Percentiles rank a stretch among this genome's conserved stretches.
These are phyloP conservation scores for Coccinonectria pachysandricola DNA, from an alignment of 2,329 filamentous ascomycete genomes.

Conservation along the genomic window DNA sequence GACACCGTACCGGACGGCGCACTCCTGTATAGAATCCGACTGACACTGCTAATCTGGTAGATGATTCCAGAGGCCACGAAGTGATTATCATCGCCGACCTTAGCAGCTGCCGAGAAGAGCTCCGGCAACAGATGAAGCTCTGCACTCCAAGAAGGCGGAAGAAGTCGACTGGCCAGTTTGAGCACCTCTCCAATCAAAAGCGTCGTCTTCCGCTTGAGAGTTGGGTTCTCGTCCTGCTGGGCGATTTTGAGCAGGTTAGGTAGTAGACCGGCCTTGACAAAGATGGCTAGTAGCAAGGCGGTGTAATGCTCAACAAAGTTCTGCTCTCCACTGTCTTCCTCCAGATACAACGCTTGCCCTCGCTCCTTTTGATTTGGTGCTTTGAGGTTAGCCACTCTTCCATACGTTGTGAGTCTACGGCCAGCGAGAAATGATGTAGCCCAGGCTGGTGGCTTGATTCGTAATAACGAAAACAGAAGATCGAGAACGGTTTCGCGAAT, in stretches of 20 bases:
- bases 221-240: slow-evolving; percentile 55
- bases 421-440: slow-evolving; percentile 92
- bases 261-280: slow-evolving; percentile 72
- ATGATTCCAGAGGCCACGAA: slow-evolving; percentile 82
- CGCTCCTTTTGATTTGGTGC: slow-evolving; percentile 41
- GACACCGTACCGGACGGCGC: slow-evolving; percentile 37
- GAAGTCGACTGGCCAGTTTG: slow-evolving; percentile 74
- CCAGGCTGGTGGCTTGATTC: slow-evolving; percentile 88
- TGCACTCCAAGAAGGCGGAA: slow-evolving; percentile 74
- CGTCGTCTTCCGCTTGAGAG: slow-evolving; percentile 78
- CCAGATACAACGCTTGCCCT: slow-evolving; percentile 42
- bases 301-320: slow-evolving; percentile 94
- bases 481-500: slow-evolving; percentile 75
- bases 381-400: slow-evolving; percentile 80
- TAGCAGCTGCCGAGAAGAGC: slow-evolving; percentile 65
- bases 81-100: slow-evolving; percentile 60
- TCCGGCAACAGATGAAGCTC: slow-evolving; percentile 82
- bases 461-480: slow-evolving; percentile 65
- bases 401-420: slow-evolving; percentile 86
- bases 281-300: slow-evolving; percentile 72
- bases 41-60: slow-evolving; percentile 97
- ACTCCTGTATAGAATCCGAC: slow-evolving; percentile 79
- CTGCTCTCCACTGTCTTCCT: slow-evolving; percentile 61
- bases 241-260: slow-evolving; percentile 52
- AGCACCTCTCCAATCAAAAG: slow-evolving; percentile 84